Evolutionary conservation across 225 moss, liverwort and hornwort species (phyloP).

Genomic region (Physcomitrellopsis africana): DNA sequence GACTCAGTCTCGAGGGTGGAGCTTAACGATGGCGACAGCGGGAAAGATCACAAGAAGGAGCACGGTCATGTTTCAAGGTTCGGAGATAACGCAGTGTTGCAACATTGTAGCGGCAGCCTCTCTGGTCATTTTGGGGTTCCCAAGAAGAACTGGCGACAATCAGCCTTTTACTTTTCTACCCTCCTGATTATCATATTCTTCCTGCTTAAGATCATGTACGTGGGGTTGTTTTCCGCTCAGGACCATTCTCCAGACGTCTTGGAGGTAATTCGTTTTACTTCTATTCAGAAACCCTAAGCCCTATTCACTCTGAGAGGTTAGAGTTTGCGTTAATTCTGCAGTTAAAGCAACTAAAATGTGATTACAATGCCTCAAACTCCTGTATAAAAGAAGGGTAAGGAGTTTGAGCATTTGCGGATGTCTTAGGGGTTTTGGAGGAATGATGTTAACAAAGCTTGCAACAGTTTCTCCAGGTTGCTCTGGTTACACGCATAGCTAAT

Average conservation of each 20-base stretch:
- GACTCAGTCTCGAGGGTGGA: slow-evolving; percentile 4
- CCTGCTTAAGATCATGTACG: slow-evolving; percentile 33
- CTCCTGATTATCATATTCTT: slow-evolving; percentile 40
- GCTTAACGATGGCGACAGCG: slow-evolving; percentile 2
- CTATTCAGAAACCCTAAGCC: no score
- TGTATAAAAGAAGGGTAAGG: no score
- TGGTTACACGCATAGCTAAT: slow-evolving; percentile 4
- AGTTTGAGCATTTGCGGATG: not conserved
- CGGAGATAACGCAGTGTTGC: slow-evolving; percentile 11
- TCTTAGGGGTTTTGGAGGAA: not conserved
- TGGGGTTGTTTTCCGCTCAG: slow-evolving; percentile 26
- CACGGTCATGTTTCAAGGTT: slow-evolving; percentile 30
- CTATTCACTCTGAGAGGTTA: no score
- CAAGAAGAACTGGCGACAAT: slow-evolving; percentile 43
- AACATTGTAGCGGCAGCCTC: not conserved
- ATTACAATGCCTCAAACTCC: no score
- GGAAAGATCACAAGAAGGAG: slow-evolving; percentile 39
- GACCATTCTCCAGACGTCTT: slow-evolving; percentile 15
- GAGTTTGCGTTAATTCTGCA: no score
- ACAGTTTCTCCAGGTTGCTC: not conserved
- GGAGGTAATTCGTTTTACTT: slow-evolving; percentile 29
- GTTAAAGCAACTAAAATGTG: no score
- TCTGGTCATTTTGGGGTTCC: not conserved
- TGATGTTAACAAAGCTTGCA: not conserved
- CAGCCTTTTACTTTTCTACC: slow-evolving; percentile 33